These are phyloP conservation scores for Leptographium radiaticola DNA, from an alignment of 2,329 filamentous ascomycete genomes.

Conservation along the genomic window DNA sequence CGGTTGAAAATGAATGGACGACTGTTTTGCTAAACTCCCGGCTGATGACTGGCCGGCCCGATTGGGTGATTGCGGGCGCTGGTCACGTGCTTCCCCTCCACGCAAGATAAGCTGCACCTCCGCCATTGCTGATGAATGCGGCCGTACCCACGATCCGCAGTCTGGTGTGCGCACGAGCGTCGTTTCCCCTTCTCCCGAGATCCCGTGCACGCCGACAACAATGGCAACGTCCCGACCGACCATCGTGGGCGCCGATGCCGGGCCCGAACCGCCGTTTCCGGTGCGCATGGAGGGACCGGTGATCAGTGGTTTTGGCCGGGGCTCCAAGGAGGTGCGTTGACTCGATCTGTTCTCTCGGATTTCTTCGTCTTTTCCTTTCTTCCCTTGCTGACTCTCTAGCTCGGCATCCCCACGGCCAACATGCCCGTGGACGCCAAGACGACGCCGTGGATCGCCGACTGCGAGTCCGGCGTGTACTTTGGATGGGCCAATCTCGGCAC, in stretches of 20 bases:
- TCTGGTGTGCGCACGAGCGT: too few species aligned
- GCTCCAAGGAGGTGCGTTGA: conserved; percentile 67
- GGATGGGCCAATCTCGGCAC: conserved; percentile 50
- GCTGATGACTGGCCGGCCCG: too few species aligned
- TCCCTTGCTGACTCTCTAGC: conserved; percentile 29
- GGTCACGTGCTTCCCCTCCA: neutral
- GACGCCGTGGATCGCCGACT: conserved; percentile 45
- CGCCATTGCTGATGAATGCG: too few species aligned
- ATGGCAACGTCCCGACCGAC: conserved; percentile 38
- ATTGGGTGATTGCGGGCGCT: neutral
- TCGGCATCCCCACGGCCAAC: conserved; percentile 95
- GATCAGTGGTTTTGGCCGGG: conserved; percentile 84
- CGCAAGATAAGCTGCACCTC: neutral
- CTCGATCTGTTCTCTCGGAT: neutral
- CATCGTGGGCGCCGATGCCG: conserved; percentile 59
- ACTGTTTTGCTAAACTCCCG: too few species aligned
- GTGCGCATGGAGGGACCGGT: conserved; percentile 75
- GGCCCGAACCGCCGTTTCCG: conserved; percentile 69
- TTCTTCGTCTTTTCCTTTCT: neutral
- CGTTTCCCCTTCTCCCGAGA: too few species aligned
- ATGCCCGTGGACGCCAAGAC: conserved; percentile 57
- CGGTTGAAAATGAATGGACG: neutral
- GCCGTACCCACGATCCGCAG: too few species aligned
- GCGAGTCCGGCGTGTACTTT: conserved; percentile 80
- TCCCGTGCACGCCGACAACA: neutral